Evolutionary conservation across 148 eudicot species (phyloP).

Genomic region (Silene latifolia): DNA sequence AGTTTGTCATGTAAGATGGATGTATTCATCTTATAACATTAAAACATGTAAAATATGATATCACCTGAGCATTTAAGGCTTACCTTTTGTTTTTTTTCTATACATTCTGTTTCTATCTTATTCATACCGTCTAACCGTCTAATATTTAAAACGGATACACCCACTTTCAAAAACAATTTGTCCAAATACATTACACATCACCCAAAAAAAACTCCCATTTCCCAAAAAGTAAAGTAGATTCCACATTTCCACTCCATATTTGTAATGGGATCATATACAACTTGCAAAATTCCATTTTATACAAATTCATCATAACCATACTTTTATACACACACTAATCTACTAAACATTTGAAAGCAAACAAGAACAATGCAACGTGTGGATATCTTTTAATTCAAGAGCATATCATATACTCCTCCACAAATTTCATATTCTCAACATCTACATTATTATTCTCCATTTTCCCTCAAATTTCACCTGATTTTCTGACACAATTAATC

Average conservation of each 20-base stretch:
- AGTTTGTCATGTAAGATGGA: too few species aligned
- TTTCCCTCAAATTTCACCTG: slow-evolving; percentile 19
- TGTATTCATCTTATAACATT: too few species aligned
- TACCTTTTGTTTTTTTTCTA: too few species aligned
- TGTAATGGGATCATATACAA: not conserved
- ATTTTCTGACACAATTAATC: slow-evolving; percentile 9
- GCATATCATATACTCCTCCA: slow-evolving; percentile 17
- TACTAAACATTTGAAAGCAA: not conserved
- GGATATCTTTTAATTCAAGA: slow-evolving; percentile 21
- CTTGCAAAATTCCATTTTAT: not conserved
- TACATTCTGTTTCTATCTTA: too few species aligned
- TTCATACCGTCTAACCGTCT: too few species aligned
- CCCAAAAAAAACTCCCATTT: too few species aligned
- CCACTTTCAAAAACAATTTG: too few species aligned
- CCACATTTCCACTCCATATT: not conserved
- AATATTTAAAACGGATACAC: too few species aligned
- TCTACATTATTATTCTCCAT: slow-evolving; percentile 6
- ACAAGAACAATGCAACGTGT: not conserved
- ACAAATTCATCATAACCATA: slow-evolving; percentile 3
- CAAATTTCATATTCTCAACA: slow-evolving; percentile 3
- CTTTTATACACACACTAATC: not conserved
- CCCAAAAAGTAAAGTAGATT: not conserved
- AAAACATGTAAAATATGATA: too few species aligned
- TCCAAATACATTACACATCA: too few species aligned
- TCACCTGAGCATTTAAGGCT: too few species aligned